A percentile compares a stretch with the other conserved stretches of the same genome.
Evolutionary conservation across 208 protist species (phyloP).

Genomic region (Wallacemonas sp.): DNA sequence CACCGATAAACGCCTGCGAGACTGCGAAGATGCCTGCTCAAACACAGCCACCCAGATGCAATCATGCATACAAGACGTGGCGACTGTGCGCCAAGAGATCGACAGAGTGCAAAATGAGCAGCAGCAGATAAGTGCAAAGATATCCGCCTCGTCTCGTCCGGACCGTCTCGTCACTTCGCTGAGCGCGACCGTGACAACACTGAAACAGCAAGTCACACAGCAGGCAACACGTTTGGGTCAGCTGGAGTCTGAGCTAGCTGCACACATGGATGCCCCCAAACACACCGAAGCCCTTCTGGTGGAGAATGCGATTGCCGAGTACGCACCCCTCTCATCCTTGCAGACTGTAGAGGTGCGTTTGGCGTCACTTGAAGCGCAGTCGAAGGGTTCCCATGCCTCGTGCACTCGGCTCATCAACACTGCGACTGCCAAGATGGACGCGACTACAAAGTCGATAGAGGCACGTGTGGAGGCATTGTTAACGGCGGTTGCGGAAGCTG

Average conservation of each 20-base stretch:
- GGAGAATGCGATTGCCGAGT: not conserved
- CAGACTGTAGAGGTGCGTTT: not conserved
- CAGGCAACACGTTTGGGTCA: not conserved
- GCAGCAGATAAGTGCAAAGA: not conserved
- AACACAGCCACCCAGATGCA: not conserved
- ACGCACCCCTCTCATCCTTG: not conserved
- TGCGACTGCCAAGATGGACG: not conserved
- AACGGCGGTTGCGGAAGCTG: not conserved
- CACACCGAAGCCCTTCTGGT: too few species aligned
- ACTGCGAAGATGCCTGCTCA: not conserved
- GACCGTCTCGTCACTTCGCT: not conserved
- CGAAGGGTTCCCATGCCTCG: not conserved
- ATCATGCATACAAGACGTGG: not conserved
- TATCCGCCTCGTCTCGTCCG: not conserved
- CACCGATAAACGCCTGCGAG: not conserved
- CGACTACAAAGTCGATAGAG: not conserved
- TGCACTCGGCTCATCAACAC: not conserved
- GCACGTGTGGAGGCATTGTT: not conserved
- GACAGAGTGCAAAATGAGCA: not conserved
- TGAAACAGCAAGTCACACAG: not conserved
- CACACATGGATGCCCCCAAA: too few species aligned
- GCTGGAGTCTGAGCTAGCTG: not conserved
- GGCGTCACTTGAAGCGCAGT: not conserved
- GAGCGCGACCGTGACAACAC: not conserved
- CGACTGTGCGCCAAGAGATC: not conserved